These are phyloP conservation scores for Leccinum truebloodii DNA, from an alignment of 768 basidiomycete genomes.

Conservation along the genomic window DNA sequence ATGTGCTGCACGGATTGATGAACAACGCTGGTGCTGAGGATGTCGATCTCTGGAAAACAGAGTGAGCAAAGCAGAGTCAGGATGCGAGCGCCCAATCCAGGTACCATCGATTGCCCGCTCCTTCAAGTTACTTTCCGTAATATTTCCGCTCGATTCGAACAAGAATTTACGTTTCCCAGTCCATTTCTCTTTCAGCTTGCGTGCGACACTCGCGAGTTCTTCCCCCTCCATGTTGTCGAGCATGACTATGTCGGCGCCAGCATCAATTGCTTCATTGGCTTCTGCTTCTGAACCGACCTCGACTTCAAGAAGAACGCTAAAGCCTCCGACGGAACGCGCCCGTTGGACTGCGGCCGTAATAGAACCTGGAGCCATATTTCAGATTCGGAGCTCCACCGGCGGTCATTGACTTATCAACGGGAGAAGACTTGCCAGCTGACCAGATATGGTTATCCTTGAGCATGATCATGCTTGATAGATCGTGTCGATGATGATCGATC, in stretches of 20 bases:
- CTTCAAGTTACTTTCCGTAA: conserved; percentile 84
- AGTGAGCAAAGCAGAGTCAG: conserved; percentile 3
- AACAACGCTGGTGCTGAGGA: conserved; percentile 86
- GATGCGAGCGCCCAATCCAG: conserved; percentile 16
- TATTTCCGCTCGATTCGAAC: conserved; percentile 93
- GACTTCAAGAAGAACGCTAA: conserved; percentile 88
- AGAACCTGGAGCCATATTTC: conserved; percentile 55
- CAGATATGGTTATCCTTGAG: conserved; percentile 99
- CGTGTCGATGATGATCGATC: conserved; percentile 92
- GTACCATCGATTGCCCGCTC: conserved; percentile 81
- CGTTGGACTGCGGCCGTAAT: conserved; percentile 85
- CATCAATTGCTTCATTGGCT: conserved; percentile 95
- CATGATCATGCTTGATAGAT: conserved; percentile 99
- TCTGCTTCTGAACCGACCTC: conserved; percentile 89
- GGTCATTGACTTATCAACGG: not conserved
- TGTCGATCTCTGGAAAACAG: conserved; percentile 78
- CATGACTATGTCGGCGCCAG: conserved; percentile 95
- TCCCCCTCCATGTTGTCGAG: conserved; percentile 89
- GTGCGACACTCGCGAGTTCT: conserved; percentile 66
- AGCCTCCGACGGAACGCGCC: conserved; percentile 89
- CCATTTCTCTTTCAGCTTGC: conserved; percentile 77
- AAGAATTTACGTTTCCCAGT: conserved; percentile 77
- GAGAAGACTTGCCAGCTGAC: conserved; percentile 70
- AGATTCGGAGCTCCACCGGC: not conserved
- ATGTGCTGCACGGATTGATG: conserved; percentile 93